Evolutionary conservation across 345 rosid species (phyloP).

Genomic region (Salix purpurea): DNA sequence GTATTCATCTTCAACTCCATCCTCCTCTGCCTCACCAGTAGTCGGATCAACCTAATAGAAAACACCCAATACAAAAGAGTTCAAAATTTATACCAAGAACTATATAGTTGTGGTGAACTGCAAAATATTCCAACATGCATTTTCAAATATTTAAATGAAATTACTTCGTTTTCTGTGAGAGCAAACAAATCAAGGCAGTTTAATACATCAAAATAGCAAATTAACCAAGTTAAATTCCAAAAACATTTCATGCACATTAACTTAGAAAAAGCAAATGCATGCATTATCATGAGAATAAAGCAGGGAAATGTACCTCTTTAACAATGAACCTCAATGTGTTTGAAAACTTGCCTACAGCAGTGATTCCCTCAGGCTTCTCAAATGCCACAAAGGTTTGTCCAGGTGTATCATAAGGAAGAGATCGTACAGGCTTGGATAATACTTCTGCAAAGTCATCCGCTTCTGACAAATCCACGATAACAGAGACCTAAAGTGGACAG

Average conservation of each 20-base stretch:
- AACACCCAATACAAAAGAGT: conserved; percentile 1
- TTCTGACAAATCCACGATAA: conserved; percentile 84
- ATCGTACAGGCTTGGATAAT: conserved; percentile 60
- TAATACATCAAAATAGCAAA: neutral
- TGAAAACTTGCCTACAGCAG: conserved; percentile 84
- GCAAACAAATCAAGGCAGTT: neutral
- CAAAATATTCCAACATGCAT: neutral
- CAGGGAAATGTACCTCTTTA: conserved; percentile 60
- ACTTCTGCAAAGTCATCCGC: conserved; percentile 77
- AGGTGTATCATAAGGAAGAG: conserved; percentile 91
- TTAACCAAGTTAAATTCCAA: neutral
- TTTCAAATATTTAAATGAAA: neutral
- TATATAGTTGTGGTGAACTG: neutral
- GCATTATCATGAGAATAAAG: neutral
- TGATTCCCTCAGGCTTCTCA: conserved; percentile 78
- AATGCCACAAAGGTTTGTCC: conserved; percentile 87
- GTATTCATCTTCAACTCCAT: conserved; percentile 97
- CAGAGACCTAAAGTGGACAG: conserved; percentile 59
- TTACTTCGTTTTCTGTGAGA: neutral
- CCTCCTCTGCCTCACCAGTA: conserved; percentile 89
- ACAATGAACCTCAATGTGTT: conserved; percentile 81
- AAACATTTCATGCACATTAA: neutral
- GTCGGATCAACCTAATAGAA: conserved; percentile 70
- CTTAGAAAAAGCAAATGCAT: neutral
- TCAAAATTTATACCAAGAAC: neutral